These are phyloP conservation scores for Oenanthe javanica DNA, from an alignment of 140 eudicot species.

Conservation along the genomic window DNA sequence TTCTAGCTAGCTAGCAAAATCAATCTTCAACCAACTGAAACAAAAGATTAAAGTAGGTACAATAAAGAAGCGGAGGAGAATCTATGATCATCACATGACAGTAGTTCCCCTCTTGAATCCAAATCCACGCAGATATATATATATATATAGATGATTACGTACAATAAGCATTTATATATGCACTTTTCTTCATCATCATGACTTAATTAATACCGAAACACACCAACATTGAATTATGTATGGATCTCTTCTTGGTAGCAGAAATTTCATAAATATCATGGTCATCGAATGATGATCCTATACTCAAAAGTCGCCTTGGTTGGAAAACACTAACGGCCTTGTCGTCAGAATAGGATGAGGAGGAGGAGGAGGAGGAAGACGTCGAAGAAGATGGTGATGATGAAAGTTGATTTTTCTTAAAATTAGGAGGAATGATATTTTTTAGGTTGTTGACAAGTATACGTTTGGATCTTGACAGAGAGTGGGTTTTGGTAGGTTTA, in stretches of 20 bases:
- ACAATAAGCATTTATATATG: neutral
- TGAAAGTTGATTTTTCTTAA: constrained; percentile 23
- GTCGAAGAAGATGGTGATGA: constrained; percentile 23
- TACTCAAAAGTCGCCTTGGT: constrained; percentile 40
- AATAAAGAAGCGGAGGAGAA: neutral
- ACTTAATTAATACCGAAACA: constrained; percentile 26
- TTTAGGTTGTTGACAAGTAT: constrained; percentile 6
- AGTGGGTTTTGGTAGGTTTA: constrained; percentile 19
- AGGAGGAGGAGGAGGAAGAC: constrained; percentile 19
- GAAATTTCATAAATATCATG: constrained; percentile 13
- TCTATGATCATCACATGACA: neutral
- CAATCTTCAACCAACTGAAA: neutral
- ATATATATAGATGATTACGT: neutral
- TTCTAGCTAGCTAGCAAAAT: neutral
- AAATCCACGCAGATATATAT: neutral
- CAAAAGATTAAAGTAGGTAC: neutral
- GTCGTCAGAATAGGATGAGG: constrained; percentile 1
- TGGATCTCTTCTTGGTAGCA: constrained; percentile 1
- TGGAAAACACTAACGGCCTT: neutral
- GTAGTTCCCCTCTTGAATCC: neutral
- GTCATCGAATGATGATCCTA: constrained; percentile 43
- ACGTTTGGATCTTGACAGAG: constrained; percentile 24
- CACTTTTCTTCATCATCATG: too few relatives aligned
- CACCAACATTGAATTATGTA: constrained; percentile 21
- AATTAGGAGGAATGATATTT: constrained; percentile 15